Base-by-base conservation (phyloP, 2,329 filamentous ascomycete species). In the Aspergillus piperis region DNA sequence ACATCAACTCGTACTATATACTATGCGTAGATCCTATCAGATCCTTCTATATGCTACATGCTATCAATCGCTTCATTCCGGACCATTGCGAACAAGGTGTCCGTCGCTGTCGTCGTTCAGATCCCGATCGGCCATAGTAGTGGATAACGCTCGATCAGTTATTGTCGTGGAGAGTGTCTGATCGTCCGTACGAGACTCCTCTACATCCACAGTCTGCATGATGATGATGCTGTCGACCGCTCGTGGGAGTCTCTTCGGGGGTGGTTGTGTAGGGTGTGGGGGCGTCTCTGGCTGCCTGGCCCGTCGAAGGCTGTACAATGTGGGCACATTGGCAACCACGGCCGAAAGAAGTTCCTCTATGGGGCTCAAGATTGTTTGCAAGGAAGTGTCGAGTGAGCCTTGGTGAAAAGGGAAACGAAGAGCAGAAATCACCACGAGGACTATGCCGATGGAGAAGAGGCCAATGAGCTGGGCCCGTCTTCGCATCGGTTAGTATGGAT, bases 321-420 rank as follows among this genome's bases (percentile, higher is more conserved):
- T 64, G 2, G 62, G 60, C 4, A 62, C 23, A 30, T 64, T 62
- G 13, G 62, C 62, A 8, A 57, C 62, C 3, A 64, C 39, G 1
- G 54, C 62, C 2, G 62, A 56, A 2, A 60, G 50, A 27, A 62
- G 54, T 2, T 50, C 48, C n/a, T 64, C 60, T 1, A 64, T 52
- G 0, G 57, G 55, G 1, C 51, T 58, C 54, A 54, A 53, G 7
- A 50, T 42, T 23, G 53, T 44, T n/a, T 61, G 60, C 53, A 3
- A 60, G 25, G 23, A 49, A 44, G 15, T 27, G 27, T 3, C 55
- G 58, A 3, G 36, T 55, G 42, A 57, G 19, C 47, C 39, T 13
- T 8, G 6, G 41, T 62, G 57, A 42, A 41, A 41, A 1, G 60
- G 54, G 15, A 60, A 52, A 10, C 62, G 62, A 15, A 62, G 30